Base-by-base conservation (phyloP, 345 rosid genomes). In the Rhodomyrtus tomentosa region DNA sequence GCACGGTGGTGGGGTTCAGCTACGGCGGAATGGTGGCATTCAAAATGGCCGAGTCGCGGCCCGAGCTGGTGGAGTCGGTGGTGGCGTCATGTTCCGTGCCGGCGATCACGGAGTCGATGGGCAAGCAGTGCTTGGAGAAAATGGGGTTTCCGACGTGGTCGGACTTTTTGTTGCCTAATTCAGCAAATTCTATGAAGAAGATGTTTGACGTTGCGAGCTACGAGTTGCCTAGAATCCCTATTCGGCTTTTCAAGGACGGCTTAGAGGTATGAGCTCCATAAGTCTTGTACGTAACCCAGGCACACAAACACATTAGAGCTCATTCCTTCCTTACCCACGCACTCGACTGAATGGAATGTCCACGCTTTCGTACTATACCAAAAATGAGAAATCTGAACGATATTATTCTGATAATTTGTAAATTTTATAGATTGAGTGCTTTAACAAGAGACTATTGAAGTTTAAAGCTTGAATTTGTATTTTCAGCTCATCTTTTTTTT, bases 11-110 rank as follows among this genome's bases (percentile, higher is more conserved):
- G 13, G 88, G 93, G 58, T 27, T 86, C 7, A 90, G 93, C 83
- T 91, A 89, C 49, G 93, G 93, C 1, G 93, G 92, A 79, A 25
- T 85, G 82, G 91, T 89, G 22, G 90, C 91, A 42, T 89, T 92
- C 85, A 88, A 88, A 83, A 86, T 92, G 90, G 93, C 92, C 1
- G 86, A 86, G 83, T 68, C 82, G 84, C 81, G 51, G 18, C 92
- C 92, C 5, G 85, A 89, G 12, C 81, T 92, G 87, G 91, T 91
- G 29, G 83, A 84, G 58, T 88, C 92, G 12, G 9, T 92, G 90
- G 92, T 90, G 29, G 83, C 86, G 16, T 54, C 49, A 25, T 29
- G 89, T 80, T 81, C 88, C 6, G 87, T 87, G 22, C 74, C 88
- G 86, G 90, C 79, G 14, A 3, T 89, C 82, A 92, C 93, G 0